Evolutionary conservation across 768 basidiomycete genomes (phyloP).

Genomic region (Rhodotorula kratochvilovae): DNA sequence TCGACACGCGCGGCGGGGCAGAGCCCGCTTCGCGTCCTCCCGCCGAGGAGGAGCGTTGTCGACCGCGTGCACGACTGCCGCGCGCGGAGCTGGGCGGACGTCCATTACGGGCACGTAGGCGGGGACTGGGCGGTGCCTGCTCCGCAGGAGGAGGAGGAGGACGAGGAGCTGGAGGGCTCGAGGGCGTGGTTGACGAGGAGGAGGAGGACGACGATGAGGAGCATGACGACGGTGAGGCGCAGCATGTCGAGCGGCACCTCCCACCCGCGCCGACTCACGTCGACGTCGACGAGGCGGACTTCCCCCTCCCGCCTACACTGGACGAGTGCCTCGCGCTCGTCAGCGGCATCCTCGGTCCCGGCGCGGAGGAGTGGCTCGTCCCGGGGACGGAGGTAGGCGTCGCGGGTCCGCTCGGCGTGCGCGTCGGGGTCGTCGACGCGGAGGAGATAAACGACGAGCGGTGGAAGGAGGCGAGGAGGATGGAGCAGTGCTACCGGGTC

Average conservation of each 20-base stretch:
- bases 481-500: conserved; percentile 6
- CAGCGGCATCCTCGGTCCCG: background rate
- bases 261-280: background rate
- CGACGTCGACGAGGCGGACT: conserved; percentile 4
- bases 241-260: too few relatives aligned
- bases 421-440: background rate
- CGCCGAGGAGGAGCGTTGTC: conserved; percentile 11
- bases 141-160: background rate
- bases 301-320: conserved; percentile 12
- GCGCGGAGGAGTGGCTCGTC: background rate
- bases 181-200: background rate
- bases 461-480: conserved; percentile 11
- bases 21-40: conserved; percentile 13
- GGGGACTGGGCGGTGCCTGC: conserved; percentile 14
- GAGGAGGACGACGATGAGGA: background rate
- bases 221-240: background rate
- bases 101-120: conserved; percentile 1
- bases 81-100: conserved; percentile 13
- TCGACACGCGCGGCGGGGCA: background rate
- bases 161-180: too few relatives aligned
- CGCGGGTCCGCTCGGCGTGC: conserved; percentile 11
- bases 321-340: background rate
- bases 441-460: background rate
- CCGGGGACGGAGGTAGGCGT: conserved; percentile 16
- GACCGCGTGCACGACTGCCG: conserved; percentile 31